Percentiles rank a stretch among this genome's conserved stretches.
phyloP scores from a whole-genome alignment of 495 filamentous ascomycete genomes.

The Aspergillus ellipticus region DNA sequence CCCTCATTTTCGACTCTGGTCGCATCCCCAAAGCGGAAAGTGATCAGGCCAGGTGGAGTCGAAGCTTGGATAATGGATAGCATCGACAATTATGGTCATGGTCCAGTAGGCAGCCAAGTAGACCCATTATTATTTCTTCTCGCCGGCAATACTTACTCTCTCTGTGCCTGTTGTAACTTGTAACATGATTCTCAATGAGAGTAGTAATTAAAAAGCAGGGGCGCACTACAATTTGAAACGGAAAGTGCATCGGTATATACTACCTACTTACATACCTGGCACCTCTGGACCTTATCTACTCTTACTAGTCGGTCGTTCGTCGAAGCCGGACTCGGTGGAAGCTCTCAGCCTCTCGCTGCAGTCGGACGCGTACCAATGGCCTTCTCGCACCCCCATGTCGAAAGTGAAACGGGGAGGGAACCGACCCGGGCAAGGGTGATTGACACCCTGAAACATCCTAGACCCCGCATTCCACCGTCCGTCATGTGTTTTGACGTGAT shows the following conservation, averaged over 20 bases:
- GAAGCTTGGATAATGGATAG: neutral
- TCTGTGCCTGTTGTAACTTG: no score
- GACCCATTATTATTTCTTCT: no score
- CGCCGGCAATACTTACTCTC: neutral
- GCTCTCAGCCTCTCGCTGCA: neutral
- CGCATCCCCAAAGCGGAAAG: neutral
- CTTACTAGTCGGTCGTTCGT: neutral
- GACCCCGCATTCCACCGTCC: conserved; percentile 23
- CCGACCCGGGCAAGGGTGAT: conserved; percentile 8
- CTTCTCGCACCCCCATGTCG: neutral
- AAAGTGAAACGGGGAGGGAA: conserved; percentile 14
- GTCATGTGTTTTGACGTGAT: conserved; percentile 11
- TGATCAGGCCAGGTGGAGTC: neutral
- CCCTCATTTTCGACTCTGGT: neutral
- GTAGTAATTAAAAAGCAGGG: neutral
- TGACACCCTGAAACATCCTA: conserved; percentile 20
- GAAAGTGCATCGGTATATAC: neutral
- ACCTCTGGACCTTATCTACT: neutral
- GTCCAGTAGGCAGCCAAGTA: neutral
- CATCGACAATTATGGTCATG: neutral
- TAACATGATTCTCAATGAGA: neutral
- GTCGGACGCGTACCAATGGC: conserved; percentile 2
- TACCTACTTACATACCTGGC: no score
- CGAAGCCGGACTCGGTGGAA: no score
- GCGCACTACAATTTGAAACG: neutral